Conservation (phyloP, 2,329 filamentous ascomycete species). For the Dactylonectria macrodidyma region DNA sequence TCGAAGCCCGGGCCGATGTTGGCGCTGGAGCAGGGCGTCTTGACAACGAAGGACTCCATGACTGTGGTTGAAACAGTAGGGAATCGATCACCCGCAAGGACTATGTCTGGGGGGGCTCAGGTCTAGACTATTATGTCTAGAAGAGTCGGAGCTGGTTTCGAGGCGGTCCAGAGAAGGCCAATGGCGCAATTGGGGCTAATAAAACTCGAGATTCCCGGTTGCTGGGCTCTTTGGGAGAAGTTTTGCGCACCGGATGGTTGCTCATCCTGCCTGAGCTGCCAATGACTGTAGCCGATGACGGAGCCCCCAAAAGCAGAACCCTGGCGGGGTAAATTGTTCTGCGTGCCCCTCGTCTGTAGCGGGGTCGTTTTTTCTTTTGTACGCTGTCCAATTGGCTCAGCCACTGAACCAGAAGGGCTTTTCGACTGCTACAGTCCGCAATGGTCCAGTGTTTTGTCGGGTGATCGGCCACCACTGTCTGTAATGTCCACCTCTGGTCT, state of each 20-base stretch:
- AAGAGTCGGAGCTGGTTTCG: slow-evolving; percentile 14
- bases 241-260: slow-evolving; percentile 12
- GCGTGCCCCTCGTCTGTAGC: slow-evolving; percentile 8
- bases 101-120: slow-evolving; percentile 21
- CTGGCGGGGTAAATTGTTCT: slow-evolving; percentile 13
- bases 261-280: slow-evolving; percentile 13
- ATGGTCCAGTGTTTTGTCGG: slow-evolving; percentile 28
- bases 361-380: slow-evolving; percentile 2
- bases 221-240: slow-evolving; percentile 16
- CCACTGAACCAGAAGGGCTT: neutral
- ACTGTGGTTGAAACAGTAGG: slow-evolving; percentile 48
- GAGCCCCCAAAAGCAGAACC: slow-evolving; percentile 23
- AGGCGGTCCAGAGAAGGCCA: slow-evolving; percentile 14
- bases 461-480: slow-evolving; percentile 20
- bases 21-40: slow-evolving; percentile 93
- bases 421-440: slow-evolving; percentile 27
- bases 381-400: neutral
- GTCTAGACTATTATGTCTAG: slow-evolving; percentile 6
- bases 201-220: slow-evolving; percentile 8
- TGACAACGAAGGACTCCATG: slow-evolving; percentile 78
- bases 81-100: slow-evolving; percentile 28
- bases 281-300: slow-evolving; percentile 28
- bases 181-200: slow-evolving; percentile 40
- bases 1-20: slow-evolving; percentile 99
- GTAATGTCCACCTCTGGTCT: neutral